Percentiles rank a stretch among this genome's conserved stretches.
Conservation (phyloP, 306 rosid genomes). For the Amphicarpaea edgeworthii region DNA sequence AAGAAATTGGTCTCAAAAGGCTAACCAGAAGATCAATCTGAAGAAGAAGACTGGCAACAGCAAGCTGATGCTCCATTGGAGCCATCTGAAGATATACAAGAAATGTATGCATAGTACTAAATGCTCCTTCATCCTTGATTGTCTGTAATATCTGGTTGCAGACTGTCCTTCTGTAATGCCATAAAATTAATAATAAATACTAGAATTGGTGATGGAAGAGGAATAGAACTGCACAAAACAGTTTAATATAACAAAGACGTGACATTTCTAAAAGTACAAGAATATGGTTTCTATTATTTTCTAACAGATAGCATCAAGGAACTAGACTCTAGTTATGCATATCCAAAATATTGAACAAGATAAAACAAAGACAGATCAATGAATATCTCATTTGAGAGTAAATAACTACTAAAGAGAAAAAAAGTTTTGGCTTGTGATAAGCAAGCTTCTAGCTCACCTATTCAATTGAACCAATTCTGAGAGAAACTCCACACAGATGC, state of each 20-base stretch:
- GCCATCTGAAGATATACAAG: conserved; percentile 94
- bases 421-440: conserved; percentile 14
- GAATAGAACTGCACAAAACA: conserved; percentile 4
- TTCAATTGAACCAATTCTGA: conserved; percentile 84
- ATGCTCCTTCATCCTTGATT: conserved; percentile 88
- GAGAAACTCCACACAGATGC: conserved; percentile 78
- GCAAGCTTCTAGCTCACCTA: conserved; percentile 53
- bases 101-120: conserved; percentile 90
- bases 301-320: conserved; percentile 4
- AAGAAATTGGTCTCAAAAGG: conserved; percentile 29
- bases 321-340: background rate
- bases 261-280: conserved; percentile 17
- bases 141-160: conserved; percentile 76
- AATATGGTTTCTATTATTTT: conserved; percentile 27
- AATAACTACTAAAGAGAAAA: conserved; percentile 28
- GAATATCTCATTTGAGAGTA: conserved; percentile 23
- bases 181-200: conserved; percentile 17
- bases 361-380: conserved; percentile 1
- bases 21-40: conserved; percentile 97
- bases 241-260: conserved; percentile 13
- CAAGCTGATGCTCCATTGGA: conserved; percentile 82
- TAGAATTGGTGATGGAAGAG: conserved; percentile 20
- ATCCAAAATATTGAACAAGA: conserved; percentile 34
- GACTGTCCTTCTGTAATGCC: conserved; percentile 67
- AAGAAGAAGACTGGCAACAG: conserved; percentile 84